Conservation (phyloP, 208 protist species). For the Borovskyia barvae region DNA sequence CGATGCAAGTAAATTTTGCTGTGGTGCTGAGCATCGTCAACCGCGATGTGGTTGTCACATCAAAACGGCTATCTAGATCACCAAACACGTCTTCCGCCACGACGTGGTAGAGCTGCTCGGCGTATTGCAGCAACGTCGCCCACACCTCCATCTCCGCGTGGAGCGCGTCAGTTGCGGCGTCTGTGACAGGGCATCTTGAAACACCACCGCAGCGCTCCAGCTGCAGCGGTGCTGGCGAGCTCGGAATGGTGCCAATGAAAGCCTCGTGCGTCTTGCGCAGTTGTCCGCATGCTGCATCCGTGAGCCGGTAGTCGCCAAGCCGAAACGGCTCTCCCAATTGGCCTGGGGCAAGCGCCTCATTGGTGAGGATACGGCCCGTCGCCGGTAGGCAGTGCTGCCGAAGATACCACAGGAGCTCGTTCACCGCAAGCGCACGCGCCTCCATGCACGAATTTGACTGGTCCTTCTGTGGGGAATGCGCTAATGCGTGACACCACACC, state of each 20-base stretch:
- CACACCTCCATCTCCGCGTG: constrained; percentile 46
- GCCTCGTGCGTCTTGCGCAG: constrained; percentile 39
- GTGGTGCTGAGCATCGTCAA: constrained; percentile 32
- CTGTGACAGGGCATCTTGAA: not conserved
- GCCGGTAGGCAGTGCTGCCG: constrained; percentile 16
- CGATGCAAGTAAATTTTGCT: constrained; percentile 51
- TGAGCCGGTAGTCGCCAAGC: constrained; percentile 64
- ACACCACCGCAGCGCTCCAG: not conserved
- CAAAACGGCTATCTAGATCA: not conserved
- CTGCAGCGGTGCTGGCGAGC: not conserved
- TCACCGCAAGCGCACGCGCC: constrained; percentile 1
- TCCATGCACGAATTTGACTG: not conserved
- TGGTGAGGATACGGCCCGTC: constrained; percentile 27
- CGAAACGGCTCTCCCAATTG: constrained; percentile 58
- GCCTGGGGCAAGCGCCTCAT: constrained; percentile 44
- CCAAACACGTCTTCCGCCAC: constrained; percentile 40
- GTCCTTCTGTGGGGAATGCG: not conserved
- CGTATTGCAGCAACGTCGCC: constrained; percentile 39
- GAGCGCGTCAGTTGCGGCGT: constrained; percentile 12
- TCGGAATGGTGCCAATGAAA: constrained; percentile 14
- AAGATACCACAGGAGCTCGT: constrained; percentile 7
- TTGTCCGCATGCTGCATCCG: constrained; percentile 20
- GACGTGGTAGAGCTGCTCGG: constrained; percentile 35
- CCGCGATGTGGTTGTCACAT: not conserved
- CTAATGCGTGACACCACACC: constrained; percentile 7